Base-by-base conservation (phyloP, 2,329 filamentous ascomycete species). In the Ascosphaera aggregata region DNA sequence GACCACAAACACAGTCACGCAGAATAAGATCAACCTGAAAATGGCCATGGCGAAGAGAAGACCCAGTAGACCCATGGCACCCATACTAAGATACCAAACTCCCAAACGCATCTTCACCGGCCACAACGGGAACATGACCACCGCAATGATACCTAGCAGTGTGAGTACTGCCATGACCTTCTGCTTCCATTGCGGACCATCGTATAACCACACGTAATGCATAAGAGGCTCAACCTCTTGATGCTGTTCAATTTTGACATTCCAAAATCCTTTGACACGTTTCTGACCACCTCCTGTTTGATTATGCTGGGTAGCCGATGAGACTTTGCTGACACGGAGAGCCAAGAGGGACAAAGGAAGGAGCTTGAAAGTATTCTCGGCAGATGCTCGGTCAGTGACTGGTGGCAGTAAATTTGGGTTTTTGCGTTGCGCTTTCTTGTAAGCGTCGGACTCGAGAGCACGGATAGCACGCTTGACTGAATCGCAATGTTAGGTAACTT, bases 31-130 rank as follows among this genome's bases (percentile, higher is more conserved):
- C 41, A 95, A 69, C 43, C 89, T 76, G 70, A 98, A 84, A 52
- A 98, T 92, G 4, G 86, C 80, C 89, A 98, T 95, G 52, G 74
- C 72, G 59, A 98, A 95, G 72, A 98, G 98, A 38, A 93, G 62
- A 41, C 80, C 89, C 36, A 98, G 71, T 20, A 95, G 65, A 34
- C 81, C 78, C 46, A 98, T 67, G 69, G 92, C 79, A 43, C 77
- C 86, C 73, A 93, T 93, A 57, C 80, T 89, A 34, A 95, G 66
- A 58, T 98, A 95, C 80, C 92, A 98, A 37, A 95, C 89, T 39
- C 86, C 89, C 49, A 89, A 75, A 50, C 89, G 73, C 60, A 98
- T 64, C 55, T 82, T 74, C 44, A 93, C 69, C 1, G 89, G 89
- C 89, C 89, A 98, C 41, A 98, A 70, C 8, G 89, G 89, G 64